A percentile compares a stretch with the other conserved stretches of the same genome.
These are phyloP conservation scores for Aurantiochytrium sp. DNA, from an alignment of 108 stramenopile genomes.

Conservation along the genomic window DNA sequence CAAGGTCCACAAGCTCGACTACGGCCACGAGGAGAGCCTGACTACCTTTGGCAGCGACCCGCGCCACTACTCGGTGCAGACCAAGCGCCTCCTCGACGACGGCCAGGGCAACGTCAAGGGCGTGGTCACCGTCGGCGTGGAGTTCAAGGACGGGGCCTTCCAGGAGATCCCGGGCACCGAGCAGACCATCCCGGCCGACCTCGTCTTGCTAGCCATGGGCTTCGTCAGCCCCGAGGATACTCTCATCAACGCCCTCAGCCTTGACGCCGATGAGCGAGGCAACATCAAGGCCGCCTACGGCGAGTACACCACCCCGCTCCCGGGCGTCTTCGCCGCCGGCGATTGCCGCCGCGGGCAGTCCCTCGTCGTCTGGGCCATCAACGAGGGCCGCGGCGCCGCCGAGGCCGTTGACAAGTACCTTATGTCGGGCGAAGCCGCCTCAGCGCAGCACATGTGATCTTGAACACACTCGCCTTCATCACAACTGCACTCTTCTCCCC, in stretches of 20 bases:
- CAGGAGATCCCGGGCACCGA: slow-evolving; percentile 74
- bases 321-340: slow-evolving; percentile 94
- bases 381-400: slow-evolving; percentile 92
- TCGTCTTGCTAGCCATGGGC: slow-evolving; percentile 89
- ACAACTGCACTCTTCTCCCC: background rate
- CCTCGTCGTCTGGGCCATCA: slow-evolving; percentile 96
- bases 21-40: slow-evolving; percentile 88
- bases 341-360: slow-evolving; percentile 95
- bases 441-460: background rate
- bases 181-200: slow-evolving; percentile 81
- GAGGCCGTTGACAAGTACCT: slow-evolving; percentile 75
- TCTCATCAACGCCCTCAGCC: slow-evolving; percentile 67
- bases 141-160: slow-evolving; percentile 69
- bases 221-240: slow-evolving; percentile 90
- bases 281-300: slow-evolving; percentile 94
- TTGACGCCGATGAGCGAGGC: slow-evolving; percentile 81
- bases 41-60: slow-evolving; percentile 93
- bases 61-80: slow-evolving; percentile 89
- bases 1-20: slow-evolving; percentile 88
- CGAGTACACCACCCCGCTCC: slow-evolving; percentile 80
- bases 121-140: slow-evolving; percentile 87
- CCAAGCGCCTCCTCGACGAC: slow-evolving; percentile 88
- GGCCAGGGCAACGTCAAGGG: slow-evolving; percentile 82
- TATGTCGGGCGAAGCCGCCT: slow-evolving; percentile 56
- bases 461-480: background rate